Evolutionary conservation across 352 stramenopile species (phyloP).

Genomic region (Globisporangium uncinulatum): DNA sequence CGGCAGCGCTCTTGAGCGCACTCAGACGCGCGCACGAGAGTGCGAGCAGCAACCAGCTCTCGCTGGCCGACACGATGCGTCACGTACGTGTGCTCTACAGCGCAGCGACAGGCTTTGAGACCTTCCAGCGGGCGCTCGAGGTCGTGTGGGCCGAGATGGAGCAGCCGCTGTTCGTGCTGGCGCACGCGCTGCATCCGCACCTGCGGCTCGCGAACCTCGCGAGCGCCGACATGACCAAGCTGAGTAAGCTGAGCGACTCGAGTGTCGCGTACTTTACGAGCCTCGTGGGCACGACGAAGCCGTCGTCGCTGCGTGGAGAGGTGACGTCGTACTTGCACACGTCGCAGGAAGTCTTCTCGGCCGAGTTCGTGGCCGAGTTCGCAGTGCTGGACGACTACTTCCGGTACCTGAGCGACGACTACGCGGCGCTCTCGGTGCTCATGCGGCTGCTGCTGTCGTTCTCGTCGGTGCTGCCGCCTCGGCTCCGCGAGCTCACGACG

Average conservation of each 20-base stretch:
- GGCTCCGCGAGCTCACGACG: not conserved
- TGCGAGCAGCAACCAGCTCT: constrained; percentile 15
- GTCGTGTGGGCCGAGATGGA: constrained; percentile 46
- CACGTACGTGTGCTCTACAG: constrained; percentile 40
- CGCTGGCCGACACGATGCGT: constrained; percentile 34
- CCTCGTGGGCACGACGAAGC: constrained; percentile 32
- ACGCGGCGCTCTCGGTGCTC: constrained; percentile 49
- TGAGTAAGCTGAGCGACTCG: constrained; percentile 55
- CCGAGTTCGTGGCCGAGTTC: constrained; percentile 52
- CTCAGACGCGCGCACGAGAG: constrained; percentile 26
- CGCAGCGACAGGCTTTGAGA: constrained; percentile 37
- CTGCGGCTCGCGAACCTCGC: constrained; percentile 33
- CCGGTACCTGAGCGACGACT: constrained; percentile 57
- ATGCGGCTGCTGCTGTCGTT: constrained; percentile 61
- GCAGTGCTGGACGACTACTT: constrained; percentile 57
- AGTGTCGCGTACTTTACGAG: constrained; percentile 48
- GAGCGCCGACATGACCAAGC: constrained; percentile 41
- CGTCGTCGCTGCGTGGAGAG: constrained; percentile 46
- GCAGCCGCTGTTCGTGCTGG: constrained; percentile 61
- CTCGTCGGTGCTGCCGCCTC: constrained; percentile 15
- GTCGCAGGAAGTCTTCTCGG: constrained; percentile 43
- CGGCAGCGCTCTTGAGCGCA: constrained; percentile 33
- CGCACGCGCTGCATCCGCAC: constrained; percentile 53
- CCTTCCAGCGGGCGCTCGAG: constrained; percentile 47
- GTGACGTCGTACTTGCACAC: constrained; percentile 63